These are phyloP conservation scores for Aspergillus piperis DNA, from an alignment of 2,329 filamentous ascomycete genomes.

Conservation along the genomic window DNA sequence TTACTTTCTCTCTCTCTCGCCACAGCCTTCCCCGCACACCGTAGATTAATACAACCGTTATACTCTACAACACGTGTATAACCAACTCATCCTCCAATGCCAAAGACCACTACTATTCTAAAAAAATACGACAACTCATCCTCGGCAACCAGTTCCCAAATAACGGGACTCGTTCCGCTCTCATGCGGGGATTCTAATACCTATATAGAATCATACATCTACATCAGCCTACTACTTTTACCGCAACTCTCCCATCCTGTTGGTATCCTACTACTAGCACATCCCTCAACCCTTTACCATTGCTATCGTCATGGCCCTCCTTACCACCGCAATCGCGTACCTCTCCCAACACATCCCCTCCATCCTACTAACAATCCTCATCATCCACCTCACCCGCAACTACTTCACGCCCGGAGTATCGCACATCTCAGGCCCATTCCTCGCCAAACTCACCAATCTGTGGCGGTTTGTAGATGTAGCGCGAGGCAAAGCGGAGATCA, in stretches of 20 bases:
- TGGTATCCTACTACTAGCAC: too few relatives aligned
- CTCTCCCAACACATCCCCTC: background rate
- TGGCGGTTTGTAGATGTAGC: background rate
- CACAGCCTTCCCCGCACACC: too few relatives aligned
- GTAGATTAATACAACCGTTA: too few relatives aligned
- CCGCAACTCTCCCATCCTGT: too few relatives aligned
- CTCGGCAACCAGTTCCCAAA: too few relatives aligned
- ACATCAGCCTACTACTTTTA: too few relatives aligned
- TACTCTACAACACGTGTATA: too few relatives aligned
- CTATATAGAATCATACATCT: background rate
- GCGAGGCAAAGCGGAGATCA: background rate
- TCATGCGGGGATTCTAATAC: background rate
- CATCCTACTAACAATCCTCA: background rate
- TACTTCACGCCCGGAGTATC: background rate
- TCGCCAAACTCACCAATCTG: background rate
- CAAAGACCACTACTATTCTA: too few relatives aligned
- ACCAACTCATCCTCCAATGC: background rate
- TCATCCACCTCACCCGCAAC: background rate
- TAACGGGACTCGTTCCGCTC: background rate
- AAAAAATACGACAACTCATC: too few relatives aligned
- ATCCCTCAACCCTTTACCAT: too few relatives aligned
- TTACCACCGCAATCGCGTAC: background rate
- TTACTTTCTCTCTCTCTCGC: too few relatives aligned
- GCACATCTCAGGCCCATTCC: background rate
- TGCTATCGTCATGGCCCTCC: background rate